phyloP scores from a whole-genome alignment of 1,284 basidiomycete species.

The Ganoderma multipileum region DNA sequence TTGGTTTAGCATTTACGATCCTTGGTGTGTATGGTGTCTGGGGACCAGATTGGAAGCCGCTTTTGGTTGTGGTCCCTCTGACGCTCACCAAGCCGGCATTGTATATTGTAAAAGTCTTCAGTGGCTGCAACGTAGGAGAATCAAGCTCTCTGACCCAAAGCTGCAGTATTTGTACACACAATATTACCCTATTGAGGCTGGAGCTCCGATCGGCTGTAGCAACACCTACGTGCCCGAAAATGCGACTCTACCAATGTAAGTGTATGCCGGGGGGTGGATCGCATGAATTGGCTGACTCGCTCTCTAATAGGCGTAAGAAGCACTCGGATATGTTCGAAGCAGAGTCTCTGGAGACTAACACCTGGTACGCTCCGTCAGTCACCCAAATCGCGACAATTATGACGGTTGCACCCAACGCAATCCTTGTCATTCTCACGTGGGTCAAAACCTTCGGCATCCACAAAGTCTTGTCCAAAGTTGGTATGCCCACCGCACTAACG shows the following conservation, averaged over 20 bases:
- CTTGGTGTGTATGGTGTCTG: slow-evolving; percentile 8
- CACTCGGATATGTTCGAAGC: background rate
- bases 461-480: background rate
- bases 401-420: background rate
- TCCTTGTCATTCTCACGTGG: slow-evolving; percentile 9
- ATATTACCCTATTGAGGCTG: too few relatives aligned
- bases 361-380: background rate
- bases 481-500: slow-evolving; percentile 2
- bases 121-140: too few relatives aligned
- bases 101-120: background rate
- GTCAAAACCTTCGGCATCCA: slow-evolving; percentile 11
- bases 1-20: background rate
- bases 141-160: too few relatives aligned
- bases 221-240: too few relatives aligned
- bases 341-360: background rate
- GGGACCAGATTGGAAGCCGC: background rate
- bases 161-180: too few relatives aligned
- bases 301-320: background rate
- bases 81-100: too few relatives aligned
- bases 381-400: background rate
- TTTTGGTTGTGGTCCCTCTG: background rate
- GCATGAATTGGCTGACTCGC: background rate
- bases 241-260: too few relatives aligned
- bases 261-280: too few relatives aligned
- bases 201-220: too few relatives aligned